These are phyloP conservation scores for Maudiozyma serrabonitensis DNA, from an alignment of 805 yeast genomes.

Conservation along the genomic window DNA sequence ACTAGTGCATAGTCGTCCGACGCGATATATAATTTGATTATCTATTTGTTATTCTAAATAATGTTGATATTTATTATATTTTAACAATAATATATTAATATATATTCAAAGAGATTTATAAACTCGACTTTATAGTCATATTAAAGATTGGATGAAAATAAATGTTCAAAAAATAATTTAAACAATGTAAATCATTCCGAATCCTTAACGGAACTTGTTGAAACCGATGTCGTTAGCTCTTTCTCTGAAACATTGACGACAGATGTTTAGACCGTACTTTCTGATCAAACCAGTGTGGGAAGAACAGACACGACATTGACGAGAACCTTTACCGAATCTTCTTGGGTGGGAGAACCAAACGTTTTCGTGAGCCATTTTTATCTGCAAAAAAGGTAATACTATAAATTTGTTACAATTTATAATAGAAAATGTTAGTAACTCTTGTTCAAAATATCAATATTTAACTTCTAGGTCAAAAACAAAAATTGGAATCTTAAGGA, in stretches of 20 bases:
- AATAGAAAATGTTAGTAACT: background rate
- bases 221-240: slow-evolving; percentile 97
- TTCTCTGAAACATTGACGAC: slow-evolving; percentile 99
- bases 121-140: background rate
- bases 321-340: slow-evolving; percentile 99
- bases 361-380: slow-evolving; percentile 99
- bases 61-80: background rate
- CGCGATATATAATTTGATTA: background rate
- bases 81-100: background rate
- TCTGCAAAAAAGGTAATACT: slow-evolving; percentile 1
- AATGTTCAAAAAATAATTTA: background rate
- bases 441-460: background rate
- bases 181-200: background rate
- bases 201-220: slow-evolving; percentile 89
- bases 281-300: slow-evolving; percentile 99
- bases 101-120: background rate
- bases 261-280: slow-evolving; percentile 98
- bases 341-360: slow-evolving; percentile 99
- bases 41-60: background rate
- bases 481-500: no score
- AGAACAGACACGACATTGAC: slow-evolving; percentile 98
- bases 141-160: background rate
- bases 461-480: no score
- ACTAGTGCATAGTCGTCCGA: background rate
- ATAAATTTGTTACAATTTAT: background rate